Evolutionary conservation across 108 stramenopile species (phyloP).

Genomic region (Epithemia pelagica): DNA sequence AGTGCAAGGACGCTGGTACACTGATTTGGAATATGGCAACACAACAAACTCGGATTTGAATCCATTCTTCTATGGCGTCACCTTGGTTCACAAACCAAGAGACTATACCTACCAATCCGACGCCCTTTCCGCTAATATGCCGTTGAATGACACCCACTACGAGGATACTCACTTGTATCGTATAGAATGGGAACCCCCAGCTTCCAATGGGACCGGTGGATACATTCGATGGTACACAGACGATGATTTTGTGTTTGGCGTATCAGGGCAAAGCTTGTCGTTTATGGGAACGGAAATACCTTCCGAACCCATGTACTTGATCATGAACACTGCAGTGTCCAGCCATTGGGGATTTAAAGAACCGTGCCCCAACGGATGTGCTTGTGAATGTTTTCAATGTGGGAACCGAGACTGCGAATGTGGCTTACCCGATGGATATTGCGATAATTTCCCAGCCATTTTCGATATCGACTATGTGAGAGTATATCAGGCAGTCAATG

Average conservation of each 20-base stretch:
- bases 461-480: slow-evolving; percentile 87
- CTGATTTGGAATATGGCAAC: slow-evolving; percentile 61
- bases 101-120: slow-evolving; percentile 77
- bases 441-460: slow-evolving; percentile 80
- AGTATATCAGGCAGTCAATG: slow-evolving; percentile 76
- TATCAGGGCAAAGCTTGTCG: slow-evolving; percentile 45
- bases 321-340: slow-evolving; percentile 84
- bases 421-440: slow-evolving; percentile 78
- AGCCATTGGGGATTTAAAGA: slow-evolving; percentile 80
- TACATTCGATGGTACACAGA: slow-evolving; percentile 80
- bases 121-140: slow-evolving; percentile 77
- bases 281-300: slow-evolving; percentile 77
- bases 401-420: slow-evolving; percentile 81
- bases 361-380: slow-evolving; percentile 75
- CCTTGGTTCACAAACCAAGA: slow-evolving; percentile 63
- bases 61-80: slow-evolving; percentile 87
- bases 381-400: slow-evolving; percentile 77
- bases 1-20: slow-evolving; percentile 66
- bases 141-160: slow-evolving; percentile 55
- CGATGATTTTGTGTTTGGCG: slow-evolving; percentile 53
- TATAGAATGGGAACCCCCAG: slow-evolving; percentile 84
- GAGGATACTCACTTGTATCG: slow-evolving; percentile 62
- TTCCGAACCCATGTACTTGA: slow-evolving; percentile 83
- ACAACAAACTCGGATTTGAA: slow-evolving; percentile 46
- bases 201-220: slow-evolving; percentile 52